A percentile compares a stretch with the other conserved stretches of the same genome.
Evolutionary conservation across 1,139 yeast genomes (phyloP).

Genomic region (Nakaseomyces bracarensis): DNA sequence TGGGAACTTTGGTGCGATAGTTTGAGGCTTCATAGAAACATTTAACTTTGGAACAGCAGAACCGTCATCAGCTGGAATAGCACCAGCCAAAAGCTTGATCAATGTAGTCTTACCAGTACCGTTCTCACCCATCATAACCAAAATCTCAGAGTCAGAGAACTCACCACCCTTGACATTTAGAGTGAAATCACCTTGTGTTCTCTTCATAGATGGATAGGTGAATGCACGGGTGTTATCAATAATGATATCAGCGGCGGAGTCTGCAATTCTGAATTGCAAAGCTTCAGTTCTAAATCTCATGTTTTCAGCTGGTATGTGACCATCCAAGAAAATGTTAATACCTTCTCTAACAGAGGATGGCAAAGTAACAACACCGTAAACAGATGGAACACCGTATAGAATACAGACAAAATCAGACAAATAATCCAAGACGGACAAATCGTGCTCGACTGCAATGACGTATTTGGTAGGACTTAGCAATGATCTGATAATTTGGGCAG

Average conservation of each 20-base stretch:
- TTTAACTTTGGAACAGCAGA: slow-evolving; percentile 74
- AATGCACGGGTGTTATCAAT: slow-evolving; percentile 74
- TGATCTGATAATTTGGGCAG: slow-evolving; percentile 88
- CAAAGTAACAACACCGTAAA: slow-evolving; percentile 94
- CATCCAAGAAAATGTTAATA: slow-evolving; percentile 93
- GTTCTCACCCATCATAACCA: slow-evolving; percentile 99
- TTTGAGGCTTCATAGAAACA: slow-evolving; percentile 97
- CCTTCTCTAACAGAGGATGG: slow-evolving; percentile 98
- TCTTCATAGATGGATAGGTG: slow-evolving; percentile 70
- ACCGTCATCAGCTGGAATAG: slow-evolving; percentile 76
- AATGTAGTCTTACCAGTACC: slow-evolving; percentile 99
- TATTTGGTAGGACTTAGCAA: slow-evolving; percentile 65
- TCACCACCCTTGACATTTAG: slow-evolving; percentile 76
- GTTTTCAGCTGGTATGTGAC: slow-evolving; percentile 94
- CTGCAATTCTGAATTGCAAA: slow-evolving; percentile 88
- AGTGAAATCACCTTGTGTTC: slow-evolving; percentile 94
- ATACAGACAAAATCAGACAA: slow-evolving; percentile 94
- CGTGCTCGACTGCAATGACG: slow-evolving; percentile 97
- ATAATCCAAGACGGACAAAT: slow-evolving; percentile 92
- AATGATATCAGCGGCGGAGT: slow-evolving; percentile 71
- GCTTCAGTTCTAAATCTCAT: slow-evolving; percentile 94
- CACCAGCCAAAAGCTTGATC: slow-evolving; percentile 92
- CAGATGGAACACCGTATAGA: slow-evolving; percentile 94
- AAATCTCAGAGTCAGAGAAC: slow-evolving; percentile 90
- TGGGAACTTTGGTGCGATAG: slow-evolving; percentile 95